Evolutionary conservation across 2,329 filamentous ascomycete species (phyloP), one percentile per base, ranked within the genome.

Genomic region (Uncinocarpus reesii): DNA sequence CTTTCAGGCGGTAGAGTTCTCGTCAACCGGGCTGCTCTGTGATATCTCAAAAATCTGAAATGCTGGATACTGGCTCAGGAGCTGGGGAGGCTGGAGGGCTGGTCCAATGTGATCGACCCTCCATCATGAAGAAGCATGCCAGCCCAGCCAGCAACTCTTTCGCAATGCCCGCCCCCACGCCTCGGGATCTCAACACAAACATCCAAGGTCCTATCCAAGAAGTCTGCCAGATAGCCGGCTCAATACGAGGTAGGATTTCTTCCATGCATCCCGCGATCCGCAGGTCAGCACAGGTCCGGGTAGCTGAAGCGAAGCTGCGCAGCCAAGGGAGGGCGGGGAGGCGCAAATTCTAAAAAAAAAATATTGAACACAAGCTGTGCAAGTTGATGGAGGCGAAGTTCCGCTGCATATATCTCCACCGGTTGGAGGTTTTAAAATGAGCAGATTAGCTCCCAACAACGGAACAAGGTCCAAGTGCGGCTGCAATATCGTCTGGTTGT

Each of bases 211-310:
- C 7, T 13, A 35, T 4, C 32, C 2, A 37, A 37, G 7, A 37
- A 16, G 5, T 31, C 24, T 5, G 24, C 24, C 18, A 18, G 21
- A 20, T 8, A 10, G n/a, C 40, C n/a, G 28, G 11, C 28, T 28
- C 8, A 42, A 42, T 42, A 42, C 40, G 40, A 42, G 40, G 40
- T 42, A 42, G 40, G 40, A 42, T 42, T 42, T 24, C 10, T 20
- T 29, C n/a, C 24, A 42, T 29, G 24, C 15, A 42, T 4, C 15
- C 40, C 31, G 11, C 3, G 21, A 20, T 11, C 21, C 4, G 18
- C 35, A 23, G 35, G 16, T 16, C 21, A 42, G 18, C 4, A 7
- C 8, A 11, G 20, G 21, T 21, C 21, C 37, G 15, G 20, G 13
- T 7, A 23, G 20, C 13, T n/a, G 13, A 41, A 41, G 2, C 10